A percentile compares a stretch with the other conserved stretches of the same genome.
phyloP scores from a whole-genome alignment of 441 rosid genomes.

The Adansonia gregorii region DNA sequence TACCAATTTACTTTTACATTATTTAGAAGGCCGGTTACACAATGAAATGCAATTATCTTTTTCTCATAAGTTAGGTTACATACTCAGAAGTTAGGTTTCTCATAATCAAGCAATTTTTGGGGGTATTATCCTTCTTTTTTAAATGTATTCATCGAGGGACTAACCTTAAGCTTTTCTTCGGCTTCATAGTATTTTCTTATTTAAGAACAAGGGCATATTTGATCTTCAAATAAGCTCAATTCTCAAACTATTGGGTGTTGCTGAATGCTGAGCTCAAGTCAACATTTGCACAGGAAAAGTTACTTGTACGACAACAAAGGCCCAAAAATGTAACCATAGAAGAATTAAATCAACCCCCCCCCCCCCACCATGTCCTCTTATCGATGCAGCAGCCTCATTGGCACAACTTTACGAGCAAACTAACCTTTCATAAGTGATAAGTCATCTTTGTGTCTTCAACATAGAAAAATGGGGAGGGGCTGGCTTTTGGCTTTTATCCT shows the following conservation, averaged over 20 bases:
- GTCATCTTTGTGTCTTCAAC: conserved; percentile 27
- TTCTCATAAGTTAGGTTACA: background rate
- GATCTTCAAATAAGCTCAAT: background rate
- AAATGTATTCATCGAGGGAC: background rate
- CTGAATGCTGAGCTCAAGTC: background rate
- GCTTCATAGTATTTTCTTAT: background rate
- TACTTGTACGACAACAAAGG: background rate
- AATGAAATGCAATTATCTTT: background rate
- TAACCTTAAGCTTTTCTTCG: background rate
- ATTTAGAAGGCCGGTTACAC: background rate
- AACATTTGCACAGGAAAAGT: background rate
- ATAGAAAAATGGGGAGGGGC: conserved; percentile 40
- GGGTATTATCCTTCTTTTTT: background rate
- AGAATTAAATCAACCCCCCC: conserved; percentile 26
- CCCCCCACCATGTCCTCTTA: conserved; percentile 32
- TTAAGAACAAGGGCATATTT: background rate
- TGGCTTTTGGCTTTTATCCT: conserved; percentile 46
- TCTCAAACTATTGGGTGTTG: background rate
- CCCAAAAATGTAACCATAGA: background rate
- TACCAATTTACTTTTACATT: background rate
- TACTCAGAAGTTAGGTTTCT: background rate
- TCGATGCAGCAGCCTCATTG: conserved; percentile 31
- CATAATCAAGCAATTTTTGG: background rate
- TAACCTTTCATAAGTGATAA: conserved; percentile 29
- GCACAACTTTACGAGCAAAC: conserved; percentile 40